Percentiles rank a stretch among this genome's conserved stretches.
These are phyloP conservation scores for Colletotrichum cuscutae DNA, from an alignment of 2,329 filamentous ascomycete genomes.

Conservation along the genomic window DNA sequence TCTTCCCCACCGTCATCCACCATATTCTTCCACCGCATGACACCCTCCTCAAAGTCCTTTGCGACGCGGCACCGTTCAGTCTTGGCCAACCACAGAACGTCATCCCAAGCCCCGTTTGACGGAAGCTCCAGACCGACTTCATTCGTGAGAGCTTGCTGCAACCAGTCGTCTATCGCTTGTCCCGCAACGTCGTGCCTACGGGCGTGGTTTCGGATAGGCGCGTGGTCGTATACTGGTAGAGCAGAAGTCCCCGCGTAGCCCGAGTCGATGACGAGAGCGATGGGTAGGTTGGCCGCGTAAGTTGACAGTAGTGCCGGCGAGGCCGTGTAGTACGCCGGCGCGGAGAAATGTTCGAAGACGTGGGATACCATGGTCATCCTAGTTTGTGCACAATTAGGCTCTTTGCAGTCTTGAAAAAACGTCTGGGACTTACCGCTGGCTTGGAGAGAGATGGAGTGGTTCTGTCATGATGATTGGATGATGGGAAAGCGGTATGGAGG, in stretches of 20 bases:
- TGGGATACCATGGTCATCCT: background rate
- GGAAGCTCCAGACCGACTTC: background rate
- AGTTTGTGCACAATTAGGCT: background rate
- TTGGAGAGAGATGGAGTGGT: background rate
- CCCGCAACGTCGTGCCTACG: background rate
- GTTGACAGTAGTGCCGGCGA: background rate
- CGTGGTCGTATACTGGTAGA: background rate
- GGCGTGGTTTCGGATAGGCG: background rate
- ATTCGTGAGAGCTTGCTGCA: background rate
- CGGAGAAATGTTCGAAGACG: slow-evolving; percentile 7
- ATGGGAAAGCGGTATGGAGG: background rate
- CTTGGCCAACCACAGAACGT: background rate
- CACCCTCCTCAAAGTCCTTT: background rate
- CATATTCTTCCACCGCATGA: background rate
- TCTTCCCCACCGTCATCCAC: background rate
- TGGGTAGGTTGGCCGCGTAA: slow-evolving; percentile 20
- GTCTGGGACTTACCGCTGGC: background rate
- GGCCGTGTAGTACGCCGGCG: background rate
- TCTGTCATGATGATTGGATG: slow-evolving; percentile 16
- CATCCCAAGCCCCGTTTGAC: background rate
- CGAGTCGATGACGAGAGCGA: slow-evolving; percentile 16
- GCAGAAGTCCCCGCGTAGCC: background rate
- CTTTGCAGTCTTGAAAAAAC: background rate
- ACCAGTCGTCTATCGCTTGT: slow-evolving; percentile 11
- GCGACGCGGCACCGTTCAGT: background rate